Conservation (phyloP, 2,329 filamentous ascomycete species). For the Fusarium secorum region DNA sequence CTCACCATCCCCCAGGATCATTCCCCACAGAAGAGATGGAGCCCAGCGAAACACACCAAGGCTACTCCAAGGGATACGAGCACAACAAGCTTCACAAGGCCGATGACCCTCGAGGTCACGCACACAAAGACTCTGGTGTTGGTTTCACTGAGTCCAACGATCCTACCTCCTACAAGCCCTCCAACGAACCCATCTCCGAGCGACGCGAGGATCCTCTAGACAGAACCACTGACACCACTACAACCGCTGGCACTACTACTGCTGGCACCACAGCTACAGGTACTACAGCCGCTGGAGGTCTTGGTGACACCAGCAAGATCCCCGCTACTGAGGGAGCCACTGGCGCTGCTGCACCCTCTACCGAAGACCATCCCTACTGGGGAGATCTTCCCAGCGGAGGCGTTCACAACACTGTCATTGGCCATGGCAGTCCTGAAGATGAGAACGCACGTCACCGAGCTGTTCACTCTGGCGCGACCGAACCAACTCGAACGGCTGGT, state of each 20-base stretch:
- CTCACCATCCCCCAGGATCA: constrained; percentile 28
- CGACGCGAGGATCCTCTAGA: neutral
- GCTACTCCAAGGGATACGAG: constrained; percentile 10
- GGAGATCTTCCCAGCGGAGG: constrained; percentile 23
- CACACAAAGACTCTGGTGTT: constrained; percentile 22
- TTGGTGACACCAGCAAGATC: neutral
- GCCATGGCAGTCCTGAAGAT: constrained; percentile 22
- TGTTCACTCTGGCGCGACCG: neutral
- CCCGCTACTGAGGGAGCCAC: neutral
- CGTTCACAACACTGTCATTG: constrained; percentile 17
- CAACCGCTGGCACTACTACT: neutral
- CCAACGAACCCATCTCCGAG: constrained; percentile 1
- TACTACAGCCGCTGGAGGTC: neutral
- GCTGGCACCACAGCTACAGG: neutral
- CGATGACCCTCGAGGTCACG: constrained; percentile 30
- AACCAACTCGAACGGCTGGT: neutral
- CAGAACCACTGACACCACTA: neutral
- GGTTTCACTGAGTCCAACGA: constrained; percentile 12
- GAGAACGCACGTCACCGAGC: constrained; percentile 9
- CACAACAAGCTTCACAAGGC: constrained; percentile 37
- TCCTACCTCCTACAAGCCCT: neutral
- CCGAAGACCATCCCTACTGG: constrained; percentile 32
- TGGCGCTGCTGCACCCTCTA: neutral
- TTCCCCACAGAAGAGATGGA: constrained; percentile 31
- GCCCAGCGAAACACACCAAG: neutral